Base-by-base conservation (phyloP, 441 rosid species). In the Arabidopsis lyrata region DNA sequence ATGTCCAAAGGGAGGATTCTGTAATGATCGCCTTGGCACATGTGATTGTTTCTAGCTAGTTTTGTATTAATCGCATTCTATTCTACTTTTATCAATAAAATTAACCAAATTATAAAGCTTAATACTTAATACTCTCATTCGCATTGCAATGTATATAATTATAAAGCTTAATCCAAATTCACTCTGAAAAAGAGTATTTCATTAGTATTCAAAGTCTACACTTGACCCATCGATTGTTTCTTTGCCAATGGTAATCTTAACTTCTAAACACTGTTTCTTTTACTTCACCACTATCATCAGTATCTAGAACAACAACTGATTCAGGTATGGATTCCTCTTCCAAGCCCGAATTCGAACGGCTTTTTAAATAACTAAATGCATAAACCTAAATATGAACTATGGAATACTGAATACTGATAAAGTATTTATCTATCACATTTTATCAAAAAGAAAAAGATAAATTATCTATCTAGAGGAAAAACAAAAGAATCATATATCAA, bases 1-100 rank as follows among this genome's bases (percentile, higher is more conserved):
- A 8, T 61, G 75, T 39, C 66, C 74, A 13, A 35, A n/a, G 4
- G 57, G 56, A 16, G 58, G 41, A 31, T 2, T 34, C 6, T 29
- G 57, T 18, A 34, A 49, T 13, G 6, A 0, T 48, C 3, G 39
- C 0, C 20, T n/a, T 9, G 53, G 58, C 18, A 20, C n/a, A 18
- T 65, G 58, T 49, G 44, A 18, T 11, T 49, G 57, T 32, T 34
- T 16, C 31, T 47, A 16, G 18, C n/a, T n/a, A n/a, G n/a, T n/a
- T n/a, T 47, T 50, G 14, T 14, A 41, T 35, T 11, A 5, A 57
- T 34, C 5, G 27, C 24, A 20, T 58, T 11, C 8, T 22, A 32
- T 32, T 15, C 3, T 14, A 4, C 31, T 32, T 32, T 34, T 32
- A 55, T 8, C 13, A 14, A 32, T 56, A 56, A 32, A 13, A 32